phyloP scores from a whole-genome alignment of 2,329 filamentous ascomycete species.

The Fusarium avenaceum region DNA sequence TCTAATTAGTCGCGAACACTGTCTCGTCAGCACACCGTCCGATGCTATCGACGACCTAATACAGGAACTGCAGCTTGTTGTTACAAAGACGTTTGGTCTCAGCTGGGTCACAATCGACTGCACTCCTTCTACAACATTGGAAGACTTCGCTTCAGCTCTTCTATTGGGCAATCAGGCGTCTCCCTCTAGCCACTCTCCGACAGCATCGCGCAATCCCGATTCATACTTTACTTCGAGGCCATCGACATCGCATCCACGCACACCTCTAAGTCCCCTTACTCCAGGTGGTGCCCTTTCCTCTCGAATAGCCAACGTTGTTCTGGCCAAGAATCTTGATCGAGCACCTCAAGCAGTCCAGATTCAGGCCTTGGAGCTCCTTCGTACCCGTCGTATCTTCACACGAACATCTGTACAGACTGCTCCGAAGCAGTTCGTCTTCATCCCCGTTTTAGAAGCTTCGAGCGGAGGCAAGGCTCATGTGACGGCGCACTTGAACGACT shows the following conservation, averaged over 20 bases:
- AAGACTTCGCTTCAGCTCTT: conserved; percentile 82
- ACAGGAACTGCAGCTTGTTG: conserved; percentile 80
- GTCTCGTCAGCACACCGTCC: conserved; percentile 81
- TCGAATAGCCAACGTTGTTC: conserved; percentile 82
- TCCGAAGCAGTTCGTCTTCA: conserved; percentile 83
- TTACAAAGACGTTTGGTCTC: conserved; percentile 78
- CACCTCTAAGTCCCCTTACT: conserved; percentile 50
- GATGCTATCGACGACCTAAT: conserved; percentile 75
- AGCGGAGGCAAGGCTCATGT: conserved; percentile 64
- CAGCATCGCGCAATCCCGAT: conserved; percentile 47
- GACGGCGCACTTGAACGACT: conserved; percentile 77
- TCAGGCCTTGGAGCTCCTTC: conserved; percentile 82
- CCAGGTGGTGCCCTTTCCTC: conserved; percentile 47
- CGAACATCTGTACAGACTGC: conserved; percentile 79
- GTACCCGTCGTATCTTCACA: conserved; percentile 82
- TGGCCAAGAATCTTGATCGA: conserved; percentile 83
- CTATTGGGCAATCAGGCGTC: conserved; percentile 58
- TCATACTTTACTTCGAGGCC: conserved; percentile 51
- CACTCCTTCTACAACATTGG: conserved; percentile 78
- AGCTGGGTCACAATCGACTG: conserved; percentile 79
- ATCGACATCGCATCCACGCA: conserved; percentile 42
- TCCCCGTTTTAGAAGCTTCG: conserved; percentile 74
- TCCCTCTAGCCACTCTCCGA: conserved; percentile 46
- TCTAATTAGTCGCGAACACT: conserved; percentile 86
- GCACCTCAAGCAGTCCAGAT: conserved; percentile 84